Evolutionary conservation across 345 rosid genomes (phyloP).

Genomic region (Streptanthus diversifolius): DNA sequence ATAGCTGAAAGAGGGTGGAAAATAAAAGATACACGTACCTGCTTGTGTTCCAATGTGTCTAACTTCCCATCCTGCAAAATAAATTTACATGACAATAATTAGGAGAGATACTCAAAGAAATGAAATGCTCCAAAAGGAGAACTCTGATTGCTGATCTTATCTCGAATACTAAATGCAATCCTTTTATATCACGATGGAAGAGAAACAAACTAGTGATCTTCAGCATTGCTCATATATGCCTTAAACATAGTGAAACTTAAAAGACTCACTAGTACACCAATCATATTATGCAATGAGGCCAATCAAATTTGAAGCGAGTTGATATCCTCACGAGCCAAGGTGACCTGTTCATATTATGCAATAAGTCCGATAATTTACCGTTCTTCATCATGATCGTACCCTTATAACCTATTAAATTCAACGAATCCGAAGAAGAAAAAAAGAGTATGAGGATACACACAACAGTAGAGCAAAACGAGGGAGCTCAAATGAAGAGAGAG

Average conservation of each 20-base stretch:
- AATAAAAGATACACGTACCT: conserved; percentile 46
- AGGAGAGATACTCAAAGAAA: conserved; percentile 1
- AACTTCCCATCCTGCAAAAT: conserved; percentile 74
- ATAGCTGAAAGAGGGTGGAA: conserved; percentile 1
- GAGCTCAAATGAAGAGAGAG: not conserved
- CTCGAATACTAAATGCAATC: not conserved
- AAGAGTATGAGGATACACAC: not conserved
- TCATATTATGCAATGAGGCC: conserved; percentile 52
- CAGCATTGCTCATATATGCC: conserved; percentile 1
- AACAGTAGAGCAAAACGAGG: conserved; percentile 1
- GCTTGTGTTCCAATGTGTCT: conserved; percentile 63
- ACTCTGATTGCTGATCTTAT: not conserved
- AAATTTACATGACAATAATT: not conserved
- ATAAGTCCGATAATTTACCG: conserved; percentile 71
- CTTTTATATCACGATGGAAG: not conserved
- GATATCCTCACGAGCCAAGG: conserved; percentile 51
- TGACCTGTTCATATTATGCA: conserved; percentile 54
- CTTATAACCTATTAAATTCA: conserved; percentile 51
- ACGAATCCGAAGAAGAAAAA: conserved; percentile 5
- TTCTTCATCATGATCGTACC: conserved; percentile 73
- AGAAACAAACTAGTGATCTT: not conserved
- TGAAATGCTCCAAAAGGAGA: not conserved
- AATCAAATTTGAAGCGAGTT: conserved; percentile 50
- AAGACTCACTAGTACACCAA: conserved; percentile 68
- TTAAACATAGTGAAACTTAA: not conserved